Evolutionary conservation across 306 rosid species (phyloP), one percentile per base, ranked within the genome.

Genomic region (Dryas alaskensis): DNA sequence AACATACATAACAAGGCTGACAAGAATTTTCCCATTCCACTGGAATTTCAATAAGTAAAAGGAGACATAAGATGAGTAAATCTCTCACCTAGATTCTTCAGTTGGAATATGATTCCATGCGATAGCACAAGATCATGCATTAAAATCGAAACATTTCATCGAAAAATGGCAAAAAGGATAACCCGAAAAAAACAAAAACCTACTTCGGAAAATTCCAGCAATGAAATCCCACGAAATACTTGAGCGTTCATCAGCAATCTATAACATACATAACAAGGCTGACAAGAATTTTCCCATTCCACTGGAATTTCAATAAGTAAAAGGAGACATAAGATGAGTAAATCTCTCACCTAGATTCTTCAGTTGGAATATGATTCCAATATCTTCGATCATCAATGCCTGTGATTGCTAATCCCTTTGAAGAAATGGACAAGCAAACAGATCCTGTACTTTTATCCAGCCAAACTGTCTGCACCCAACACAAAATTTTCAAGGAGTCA

Each of bases 371-470:
- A 73, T 69, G 65, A 52, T 73, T 81, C 85, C 85, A 81, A 73
- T 77, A 81, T 73, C 85, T 73, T 25, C 85, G 75, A 67, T 77
- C 85, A 53, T 77, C 85, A 69, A 95, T 90, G 62, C 98, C 97
- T 0, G 99, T 95, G 42, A 95, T 90, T 8, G 92, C 85, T 61
- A 95, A 80, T 39, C 92, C 99, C 83, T 86, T 90, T 0, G 90
- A 85, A 45, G 98, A 82, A 72, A 95, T 65, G 13, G 89, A 84
- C 81, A 95, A 22, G 77, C 96, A 95, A 58, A 84, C 81, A 70
- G 89, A 82, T n/a, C 97, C 96, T 17, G 87, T 78, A 73, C 84
- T 66, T 73, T 87, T 88, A 79, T 95, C 92, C 85, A 95, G 69
- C 99, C 99, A 95, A 75, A 88, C 88, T 63, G 84, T 95, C 98